Conservation (phyloP, 139 green algal species). For the Chlorella sp. region DNA sequence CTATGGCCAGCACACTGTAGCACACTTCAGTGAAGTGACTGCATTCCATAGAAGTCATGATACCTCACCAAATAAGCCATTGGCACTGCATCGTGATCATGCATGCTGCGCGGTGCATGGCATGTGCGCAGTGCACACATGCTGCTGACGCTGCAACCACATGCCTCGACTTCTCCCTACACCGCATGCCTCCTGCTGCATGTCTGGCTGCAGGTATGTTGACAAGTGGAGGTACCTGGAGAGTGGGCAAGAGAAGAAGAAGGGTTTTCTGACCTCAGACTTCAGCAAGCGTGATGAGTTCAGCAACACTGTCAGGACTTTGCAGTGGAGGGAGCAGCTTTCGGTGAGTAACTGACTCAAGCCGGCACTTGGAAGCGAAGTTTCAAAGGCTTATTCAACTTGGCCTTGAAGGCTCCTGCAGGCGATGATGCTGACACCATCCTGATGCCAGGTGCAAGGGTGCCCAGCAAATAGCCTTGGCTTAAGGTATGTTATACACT, state of each 20-base stretch:
- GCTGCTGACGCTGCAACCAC: no score
- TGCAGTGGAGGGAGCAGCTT: slow-evolving; percentile 78
- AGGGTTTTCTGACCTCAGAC: slow-evolving; percentile 74
- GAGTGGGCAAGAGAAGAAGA: slow-evolving; percentile 34
- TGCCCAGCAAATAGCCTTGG: no score
- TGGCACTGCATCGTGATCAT: no score
- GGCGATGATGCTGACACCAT: slow-evolving; percentile 45
- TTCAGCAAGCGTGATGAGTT: slow-evolving; percentile 82
- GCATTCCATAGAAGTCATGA: no score
- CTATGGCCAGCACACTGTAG: no score
- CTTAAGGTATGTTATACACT: no score
- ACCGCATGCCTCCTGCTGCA: no score
- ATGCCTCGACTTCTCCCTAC: no score
- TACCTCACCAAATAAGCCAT: no score
- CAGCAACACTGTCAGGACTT: slow-evolving; percentile 60
- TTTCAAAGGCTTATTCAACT: slow-evolving; percentile 54
- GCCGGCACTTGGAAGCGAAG: neutral
- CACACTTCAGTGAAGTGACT: no score
- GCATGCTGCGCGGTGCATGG: no score
- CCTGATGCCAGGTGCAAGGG: neutral
- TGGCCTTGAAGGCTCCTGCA: slow-evolving; percentile 58
- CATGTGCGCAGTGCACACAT: no score
- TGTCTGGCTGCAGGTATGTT: slow-evolving; percentile 46
- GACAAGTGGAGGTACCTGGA: slow-evolving; percentile 62
- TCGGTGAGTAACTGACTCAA: slow-evolving; percentile 19